Evolutionary conservation across 176 grass and related monocot species (phyloP), one percentile per base, ranked within the genome.

Genomic region (Lolium multiflorum): DNA sequence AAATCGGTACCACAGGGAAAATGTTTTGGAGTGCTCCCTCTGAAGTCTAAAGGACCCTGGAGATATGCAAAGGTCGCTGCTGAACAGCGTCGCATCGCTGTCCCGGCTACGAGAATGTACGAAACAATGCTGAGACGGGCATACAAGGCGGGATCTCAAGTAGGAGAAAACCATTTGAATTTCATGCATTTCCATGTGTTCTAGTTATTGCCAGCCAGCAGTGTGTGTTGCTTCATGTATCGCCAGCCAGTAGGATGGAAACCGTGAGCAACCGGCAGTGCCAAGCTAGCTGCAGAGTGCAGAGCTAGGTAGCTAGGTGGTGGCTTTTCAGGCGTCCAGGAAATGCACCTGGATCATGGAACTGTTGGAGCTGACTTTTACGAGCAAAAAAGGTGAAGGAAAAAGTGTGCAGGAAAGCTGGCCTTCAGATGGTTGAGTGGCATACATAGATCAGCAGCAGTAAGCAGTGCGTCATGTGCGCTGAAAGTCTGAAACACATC

Each of bases 61-160:
- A 3, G 31, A 9, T 48, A 72, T 55, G 83, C 71, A 54, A 54
- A 63, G 64, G 89, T 79, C 80, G 81, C 56, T 87, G 80, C 58
- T 84, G 3, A 5, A 87, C 75, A 79, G 37, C 35, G 77, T 67
- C 56, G 6, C 9, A 25, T 87, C 78, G 80, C 67, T 81, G 80
- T 88, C 77, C 2, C 9, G 20, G 75, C 75, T 80, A 50, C 59
- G 80, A 74, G 89, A 76, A 81, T 80, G 85, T 80, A 80, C 49
- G 78, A 76, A 69, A 55, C 2, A 3, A 76, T 52, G 46, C 17
- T 31, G 70, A 62, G 89, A 91, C 85, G 84, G 51, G 12, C 85
- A 76, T 81, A 77, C 26, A 69, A 81, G 89, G 89, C 61, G 70
- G n/a, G 89, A 81, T 88, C 61, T 84, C 69, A 31, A 31, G 28